Evolutionary conservation across 768 basidiomycete species (phyloP), one percentile per base, ranked within the genome.

Genomic region (Suillus fuscotomentosus): DNA sequence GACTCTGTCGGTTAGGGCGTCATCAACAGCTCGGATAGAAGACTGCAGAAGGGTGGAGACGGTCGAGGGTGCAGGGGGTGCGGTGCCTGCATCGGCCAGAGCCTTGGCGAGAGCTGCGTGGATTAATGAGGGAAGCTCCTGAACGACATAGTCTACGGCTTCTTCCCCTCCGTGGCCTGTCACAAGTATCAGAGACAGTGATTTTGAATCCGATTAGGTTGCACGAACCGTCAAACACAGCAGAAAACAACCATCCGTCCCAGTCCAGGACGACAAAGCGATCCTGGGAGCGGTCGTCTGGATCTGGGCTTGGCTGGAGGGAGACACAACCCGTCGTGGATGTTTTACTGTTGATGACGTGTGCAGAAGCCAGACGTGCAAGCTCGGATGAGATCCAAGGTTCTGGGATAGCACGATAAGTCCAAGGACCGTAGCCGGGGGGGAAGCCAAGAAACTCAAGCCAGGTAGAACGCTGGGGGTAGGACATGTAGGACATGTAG

Each of bases 91-190:
- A 51, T 61, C 51, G 13, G 60, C 67, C 55, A 56, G 63, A 45
- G 69, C 69, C n/a, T 43, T 39, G 55, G 80, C 39, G 17, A 71
- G 74, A 5, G 72, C 71, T 20, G 65, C 65, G 53, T 74, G 68
- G 47, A 83, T 68, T 9, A 71, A 68, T 15, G 53, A 31, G 24
- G 83, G 80, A 15, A 84, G 67, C 24, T 62, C 66, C 17, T 70
- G 64, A 9, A 75, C 69, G 6, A 77, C 71, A 62, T 80, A 77
- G 56, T 84, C 79, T n/a, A 76, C 84, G 0, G 82, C 78, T 45
- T 83, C 80, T 64, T 80, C 79, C 7, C 83, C 83, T 2, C 78
- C 81, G 67, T 84, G 82, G 24, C 81, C 81, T 81, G 63, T 41
- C 22, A 36, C 60, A 38, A 61, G 41, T 48, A 53, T 48, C 55